Percentiles rank a stretch among this genome's conserved stretches.
These are phyloP conservation scores for Acanthamoeba castellanii DNA, from an alignment of 208 protist genomes.

Conservation along the genomic window DNA sequence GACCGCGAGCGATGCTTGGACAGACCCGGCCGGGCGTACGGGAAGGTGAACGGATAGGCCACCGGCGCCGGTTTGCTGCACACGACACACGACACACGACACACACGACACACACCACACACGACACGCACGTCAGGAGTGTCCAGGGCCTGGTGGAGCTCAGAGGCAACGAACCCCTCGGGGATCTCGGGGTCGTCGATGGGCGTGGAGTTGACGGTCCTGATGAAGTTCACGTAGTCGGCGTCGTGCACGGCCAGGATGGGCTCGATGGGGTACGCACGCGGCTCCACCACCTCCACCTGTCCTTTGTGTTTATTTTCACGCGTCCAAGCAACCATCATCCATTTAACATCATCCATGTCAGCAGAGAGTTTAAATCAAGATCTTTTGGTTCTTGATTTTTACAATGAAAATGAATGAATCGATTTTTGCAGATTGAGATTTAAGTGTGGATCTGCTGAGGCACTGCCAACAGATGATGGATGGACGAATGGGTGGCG, in stretches of 20 bases:
- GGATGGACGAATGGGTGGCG: background rate
- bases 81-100: background rate
- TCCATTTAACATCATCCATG: background rate
- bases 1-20: constrained; percentile 22
- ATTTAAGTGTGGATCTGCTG: too few relatives aligned
- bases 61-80: constrained; percentile 24
- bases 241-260: constrained; percentile 27
- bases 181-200: constrained; percentile 54
- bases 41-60: constrained; percentile 50
- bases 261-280: background rate
- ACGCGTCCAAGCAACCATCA: background rate
- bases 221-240: constrained; percentile 25
- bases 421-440: too few relatives aligned
- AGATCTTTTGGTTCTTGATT: background rate
- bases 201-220: constrained; percentile 35
- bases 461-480: too few relatives aligned
- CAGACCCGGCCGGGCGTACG: constrained; percentile 26
- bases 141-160: background rate
- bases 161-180: background rate
- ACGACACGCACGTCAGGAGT: background rate
- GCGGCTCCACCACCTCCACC: constrained; percentile 3
- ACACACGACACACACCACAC: too few relatives aligned
- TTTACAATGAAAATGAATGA: too few relatives aligned
- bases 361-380: background rate
- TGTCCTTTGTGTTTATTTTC: background rate